Evolutionary conservation across 108 stramenopile species (phyloP).

Genomic region (Nitzschia inconspicua): DNA sequence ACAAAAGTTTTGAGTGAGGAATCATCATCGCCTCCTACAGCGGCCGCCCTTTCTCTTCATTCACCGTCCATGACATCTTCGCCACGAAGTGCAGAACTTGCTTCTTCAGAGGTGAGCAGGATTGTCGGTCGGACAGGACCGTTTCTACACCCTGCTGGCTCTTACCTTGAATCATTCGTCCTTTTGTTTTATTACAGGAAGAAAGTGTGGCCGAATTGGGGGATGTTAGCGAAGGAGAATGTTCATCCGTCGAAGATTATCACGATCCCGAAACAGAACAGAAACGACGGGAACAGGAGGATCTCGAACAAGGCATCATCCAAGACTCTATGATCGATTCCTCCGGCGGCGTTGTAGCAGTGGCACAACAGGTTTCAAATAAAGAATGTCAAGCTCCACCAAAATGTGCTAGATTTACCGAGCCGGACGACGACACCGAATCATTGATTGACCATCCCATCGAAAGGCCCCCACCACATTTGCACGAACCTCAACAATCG

Average conservation of each 20-base stretch:
- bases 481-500: no score
- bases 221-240: conserved; percentile 25
- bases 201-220: conserved; percentile 26
- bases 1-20: no score
- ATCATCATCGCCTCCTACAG: background rate
- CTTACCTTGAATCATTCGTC: background rate
- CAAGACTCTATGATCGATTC: no score
- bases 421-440: conserved; percentile 16
- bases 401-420: conserved; percentile 12
- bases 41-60: background rate
- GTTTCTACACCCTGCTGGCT: no score
- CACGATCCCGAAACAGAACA: background rate
- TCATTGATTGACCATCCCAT: conserved; percentile 12
- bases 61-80: background rate
- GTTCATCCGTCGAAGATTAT: conserved; percentile 16
- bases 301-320: background rate
- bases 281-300: conserved; percentile 1
- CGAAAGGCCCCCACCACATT: background rate
- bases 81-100: no score
- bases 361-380: background rate
- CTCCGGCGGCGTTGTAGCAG: background rate
- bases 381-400: conserved; percentile 3
- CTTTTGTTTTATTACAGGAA: conserved; percentile 7
- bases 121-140: no score
- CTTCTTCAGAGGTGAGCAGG: no score